Percentiles rank a stretch among this genome's conserved stretches.
These are phyloP conservation scores for Lentinus tigrinus DNA, from an alignment of 768 basidiomycete species.

Conservation along the genomic window DNA sequence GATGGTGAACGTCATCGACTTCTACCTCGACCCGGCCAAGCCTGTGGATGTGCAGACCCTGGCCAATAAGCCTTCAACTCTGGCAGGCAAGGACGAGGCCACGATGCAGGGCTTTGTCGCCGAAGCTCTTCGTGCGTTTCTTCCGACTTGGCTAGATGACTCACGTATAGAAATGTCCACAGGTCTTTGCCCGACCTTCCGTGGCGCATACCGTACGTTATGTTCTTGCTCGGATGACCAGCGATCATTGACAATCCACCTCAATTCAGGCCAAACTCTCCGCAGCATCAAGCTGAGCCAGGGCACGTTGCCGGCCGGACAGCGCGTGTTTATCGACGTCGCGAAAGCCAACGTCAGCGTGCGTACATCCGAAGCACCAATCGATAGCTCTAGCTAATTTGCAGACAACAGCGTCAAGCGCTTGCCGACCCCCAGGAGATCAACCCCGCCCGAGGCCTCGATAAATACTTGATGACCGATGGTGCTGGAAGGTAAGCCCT, in stretches of 20 bases:
- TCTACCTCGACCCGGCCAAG: constrained; percentile 56
- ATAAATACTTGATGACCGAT: constrained; percentile 50
- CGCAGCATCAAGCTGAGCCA: constrained; percentile 45
- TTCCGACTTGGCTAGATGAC: too few relatives aligned
- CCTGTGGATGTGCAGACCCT: constrained; percentile 17
- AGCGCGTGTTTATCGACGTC: constrained; percentile 64
- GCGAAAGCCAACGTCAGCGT: constrained; percentile 58
- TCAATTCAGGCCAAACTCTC: constrained; percentile 42
- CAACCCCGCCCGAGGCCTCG: constrained; percentile 42
- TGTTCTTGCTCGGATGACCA: too few relatives aligned
- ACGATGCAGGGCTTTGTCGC: constrained; percentile 58
- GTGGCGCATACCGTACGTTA: constrained; percentile 61
- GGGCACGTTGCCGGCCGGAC: constrained; percentile 42
- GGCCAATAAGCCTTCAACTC: constrained; percentile 8
- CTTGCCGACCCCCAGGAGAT: constrained; percentile 50
- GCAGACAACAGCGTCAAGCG: constrained; percentile 37
- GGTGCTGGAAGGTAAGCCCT: constrained; percentile 44
- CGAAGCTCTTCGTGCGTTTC: constrained; percentile 66
- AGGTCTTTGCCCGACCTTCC: constrained; percentile 76
- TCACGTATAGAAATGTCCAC: not conserved
- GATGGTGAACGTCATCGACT: constrained; percentile 63
- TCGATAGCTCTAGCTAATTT: not conserved
- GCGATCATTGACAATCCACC: not conserved
- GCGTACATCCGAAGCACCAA: constrained; percentile 24
- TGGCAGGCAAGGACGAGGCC: constrained; percentile 35